A percentile compares a stretch with the other conserved stretches of the same genome.
Conservation (phyloP, 768 basidiomycete species). For the Amanita muscaria region DNA sequence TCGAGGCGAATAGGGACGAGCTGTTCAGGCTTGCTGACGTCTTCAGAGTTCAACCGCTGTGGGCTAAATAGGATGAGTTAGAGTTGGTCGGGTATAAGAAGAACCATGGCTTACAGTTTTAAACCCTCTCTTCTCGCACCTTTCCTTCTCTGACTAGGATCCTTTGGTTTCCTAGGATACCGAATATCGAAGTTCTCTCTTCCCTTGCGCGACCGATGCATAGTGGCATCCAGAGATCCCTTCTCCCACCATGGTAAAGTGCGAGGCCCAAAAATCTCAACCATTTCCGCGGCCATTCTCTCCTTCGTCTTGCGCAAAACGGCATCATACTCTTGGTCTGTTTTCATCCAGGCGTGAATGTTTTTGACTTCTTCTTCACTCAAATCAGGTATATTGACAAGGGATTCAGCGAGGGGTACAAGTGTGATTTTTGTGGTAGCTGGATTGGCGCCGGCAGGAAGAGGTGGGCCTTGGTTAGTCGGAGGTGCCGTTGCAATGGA, state of each 20-base stretch:
- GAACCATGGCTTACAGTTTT: constrained; percentile 54
- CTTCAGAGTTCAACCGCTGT: constrained; percentile 43
- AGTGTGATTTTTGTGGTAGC: constrained; percentile 50
- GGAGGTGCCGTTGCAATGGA: constrained; percentile 12
- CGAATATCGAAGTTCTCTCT: constrained; percentile 46
- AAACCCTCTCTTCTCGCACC: constrained; percentile 57
- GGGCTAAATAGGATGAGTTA: constrained; percentile 35
- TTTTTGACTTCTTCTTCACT: constrained; percentile 38
- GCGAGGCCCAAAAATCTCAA: constrained; percentile 31
- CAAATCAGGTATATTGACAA: constrained; percentile 46
- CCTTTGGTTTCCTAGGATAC: constrained; percentile 32
- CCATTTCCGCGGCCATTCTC: constrained; percentile 43
- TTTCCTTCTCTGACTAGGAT: constrained; percentile 41
- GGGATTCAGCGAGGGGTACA: constrained; percentile 51
- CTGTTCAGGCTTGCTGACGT: constrained; percentile 61
- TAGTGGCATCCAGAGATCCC: constrained; percentile 31
- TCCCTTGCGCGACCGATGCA: constrained; percentile 29
- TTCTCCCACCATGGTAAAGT: constrained; percentile 56
- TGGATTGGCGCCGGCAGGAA: constrained; percentile 40
- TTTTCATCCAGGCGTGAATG: constrained; percentile 55
- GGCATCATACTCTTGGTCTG: constrained; percentile 51
- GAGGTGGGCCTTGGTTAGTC: constrained; percentile 29
- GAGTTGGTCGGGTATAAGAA: constrained; percentile 10
- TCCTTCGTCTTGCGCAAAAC: constrained; percentile 40
- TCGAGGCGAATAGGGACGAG: constrained; percentile 95